Percentiles rank a stretch among this genome's conserved stretches.
phyloP scores from a whole-genome alignment of 495 filamentous ascomycete genomes.

The Talaromyces adpressus region DNA sequence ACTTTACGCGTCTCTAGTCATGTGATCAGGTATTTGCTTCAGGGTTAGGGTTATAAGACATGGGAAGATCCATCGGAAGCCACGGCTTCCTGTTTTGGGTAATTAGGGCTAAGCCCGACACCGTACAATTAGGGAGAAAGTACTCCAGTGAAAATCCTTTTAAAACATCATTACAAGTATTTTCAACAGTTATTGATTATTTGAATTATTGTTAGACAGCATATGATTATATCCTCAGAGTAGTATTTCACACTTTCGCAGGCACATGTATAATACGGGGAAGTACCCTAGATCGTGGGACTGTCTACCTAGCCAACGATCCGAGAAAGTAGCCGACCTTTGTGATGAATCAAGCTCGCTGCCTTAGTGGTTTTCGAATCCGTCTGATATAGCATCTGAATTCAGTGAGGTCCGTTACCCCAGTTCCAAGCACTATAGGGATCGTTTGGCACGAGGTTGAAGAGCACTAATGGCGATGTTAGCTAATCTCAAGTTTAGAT shows the following conservation, averaged over 20 bases:
- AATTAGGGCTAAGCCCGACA: neutral
- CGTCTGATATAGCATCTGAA: neutral
- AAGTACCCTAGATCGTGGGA: neutral
- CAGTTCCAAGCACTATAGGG: constrained; percentile 1
- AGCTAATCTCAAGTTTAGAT: neutral
- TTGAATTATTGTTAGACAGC: neutral
- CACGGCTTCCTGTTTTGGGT: neutral
- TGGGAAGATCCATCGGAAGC: neutral
- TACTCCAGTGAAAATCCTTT: neutral
- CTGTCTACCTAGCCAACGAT: neutral
- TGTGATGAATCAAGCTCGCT: neutral
- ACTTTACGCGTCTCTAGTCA: constrained; percentile 2
- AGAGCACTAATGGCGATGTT: neutral
- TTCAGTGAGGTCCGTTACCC: neutral
- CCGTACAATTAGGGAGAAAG: too few species aligned
- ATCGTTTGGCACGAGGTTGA: constrained; percentile 4
- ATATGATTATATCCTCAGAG: neutral
- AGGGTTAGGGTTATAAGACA: neutral
- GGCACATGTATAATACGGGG: neutral
- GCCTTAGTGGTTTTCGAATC: neutral
- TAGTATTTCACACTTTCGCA: neutral
- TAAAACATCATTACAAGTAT: neutral
- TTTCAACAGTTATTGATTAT: neutral
- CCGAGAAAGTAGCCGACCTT: neutral
- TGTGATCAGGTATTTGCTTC: neutral